Percentiles rank a stretch among this genome's conserved stretches.
Evolutionary conservation across 371 early-diverging fungal genomes (phyloP).

Genomic region (Actinomucor elegans): DNA sequence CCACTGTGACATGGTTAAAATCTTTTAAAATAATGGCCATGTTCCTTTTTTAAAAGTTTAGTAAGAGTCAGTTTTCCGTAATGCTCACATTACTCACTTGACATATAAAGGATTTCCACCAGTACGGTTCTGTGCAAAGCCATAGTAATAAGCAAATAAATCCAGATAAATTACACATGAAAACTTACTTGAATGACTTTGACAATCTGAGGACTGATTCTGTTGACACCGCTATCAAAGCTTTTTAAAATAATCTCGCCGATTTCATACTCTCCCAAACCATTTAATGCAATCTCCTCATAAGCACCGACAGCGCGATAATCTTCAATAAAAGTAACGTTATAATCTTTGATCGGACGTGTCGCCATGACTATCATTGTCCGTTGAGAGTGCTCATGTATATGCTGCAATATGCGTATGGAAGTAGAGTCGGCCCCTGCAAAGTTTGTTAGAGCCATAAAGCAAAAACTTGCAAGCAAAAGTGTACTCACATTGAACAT

Average conservation of each 20-base stretch:
- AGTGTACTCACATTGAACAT: slow-evolving; percentile 54
- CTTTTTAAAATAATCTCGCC: slow-evolving; percentile 48
- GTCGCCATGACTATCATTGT: slow-evolving; percentile 49
- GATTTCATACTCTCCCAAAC: slow-evolving; percentile 47
- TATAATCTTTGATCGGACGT: slow-evolving; percentile 54
- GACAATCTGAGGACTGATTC: slow-evolving; percentile 50
- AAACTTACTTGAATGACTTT: slow-evolving; percentile 38
- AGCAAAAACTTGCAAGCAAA: slow-evolving; percentile 10
- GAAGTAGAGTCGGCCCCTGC: slow-evolving; percentile 59
- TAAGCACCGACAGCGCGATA: slow-evolving; percentile 32
- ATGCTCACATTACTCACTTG: slow-evolving; percentile 32
- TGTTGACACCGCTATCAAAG: slow-evolving; percentile 44
- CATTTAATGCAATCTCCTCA: slow-evolving; percentile 45
- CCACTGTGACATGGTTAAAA: slow-evolving; percentile 57
- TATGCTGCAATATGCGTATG: slow-evolving; percentile 31
- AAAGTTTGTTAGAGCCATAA: background rate
- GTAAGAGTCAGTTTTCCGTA: background rate
- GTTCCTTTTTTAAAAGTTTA: slow-evolving; percentile 22
- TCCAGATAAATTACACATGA: background rate
- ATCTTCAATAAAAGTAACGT: slow-evolving; percentile 31
- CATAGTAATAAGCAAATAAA: background rate
- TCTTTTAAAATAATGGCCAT: slow-evolving; percentile 56
- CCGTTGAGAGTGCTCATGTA: slow-evolving; percentile 49
- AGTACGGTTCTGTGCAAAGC: slow-evolving; percentile 40
- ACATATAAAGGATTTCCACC: slow-evolving; percentile 61